Conservation (phyloP, 2,329 filamentous ascomycete species). For the Cercospora zeina region DNA sequence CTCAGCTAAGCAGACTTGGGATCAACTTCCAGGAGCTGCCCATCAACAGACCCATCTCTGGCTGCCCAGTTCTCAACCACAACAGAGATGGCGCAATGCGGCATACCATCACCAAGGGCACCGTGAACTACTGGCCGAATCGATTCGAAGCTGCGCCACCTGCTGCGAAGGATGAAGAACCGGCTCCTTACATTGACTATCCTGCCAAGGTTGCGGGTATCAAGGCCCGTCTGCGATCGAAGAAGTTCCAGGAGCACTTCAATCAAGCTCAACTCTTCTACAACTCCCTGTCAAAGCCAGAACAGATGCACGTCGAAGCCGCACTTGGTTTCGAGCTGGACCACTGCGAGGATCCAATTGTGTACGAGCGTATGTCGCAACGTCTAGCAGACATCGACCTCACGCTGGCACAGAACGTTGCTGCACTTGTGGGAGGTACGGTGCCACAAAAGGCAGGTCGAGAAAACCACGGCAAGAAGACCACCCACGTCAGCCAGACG, state of each 20-base stretch:
- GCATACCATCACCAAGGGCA: conserved; percentile 71
- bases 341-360: conserved; percentile 75
- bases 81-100: conserved; percentile 55
- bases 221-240: conserved; percentile 67
- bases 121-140: conserved; percentile 79
- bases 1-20: conserved; percentile 68
- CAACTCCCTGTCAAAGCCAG: conserved; percentile 69
- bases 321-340: conserved; percentile 72
- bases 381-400: conserved; percentile 73
- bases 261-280: conserved; percentile 80
- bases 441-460: conserved; percentile 56
- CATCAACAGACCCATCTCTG: conserved; percentile 61
- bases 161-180: conserved; percentile 57
- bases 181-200: conserved; percentile 66
- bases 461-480: conserved; percentile 65
- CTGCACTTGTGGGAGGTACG: conserved; percentile 67
- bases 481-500: conserved; percentile 67
- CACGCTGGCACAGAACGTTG: conserved; percentile 66
- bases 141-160: conserved; percentile 65
- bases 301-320: conserved; percentile 63
- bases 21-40: conserved; percentile 75
- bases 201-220: conserved; percentile 66
- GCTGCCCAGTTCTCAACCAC: conserved; percentile 39
- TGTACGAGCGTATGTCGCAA: conserved; percentile 69
- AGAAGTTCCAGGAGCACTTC: conserved; percentile 76